A percentile compares a stretch with the other conserved stretches of the same genome.
phyloP scores from a whole-genome alignment of 2,329 filamentous ascomycete species.

The Pseudocercospora fijiensis region DNA sequence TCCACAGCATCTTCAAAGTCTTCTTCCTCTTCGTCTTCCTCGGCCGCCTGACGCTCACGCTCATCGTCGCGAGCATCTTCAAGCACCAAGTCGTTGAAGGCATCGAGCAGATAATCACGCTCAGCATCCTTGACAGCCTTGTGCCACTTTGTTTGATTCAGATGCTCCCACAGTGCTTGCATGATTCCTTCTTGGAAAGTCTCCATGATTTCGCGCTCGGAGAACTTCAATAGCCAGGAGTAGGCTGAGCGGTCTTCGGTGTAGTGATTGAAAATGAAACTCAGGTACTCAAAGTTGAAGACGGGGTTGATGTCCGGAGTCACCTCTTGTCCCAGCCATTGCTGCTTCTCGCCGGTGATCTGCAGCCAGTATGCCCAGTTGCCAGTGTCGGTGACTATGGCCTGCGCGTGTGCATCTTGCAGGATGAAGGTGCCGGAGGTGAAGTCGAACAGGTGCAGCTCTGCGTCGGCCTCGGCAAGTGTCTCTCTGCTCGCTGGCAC shows the following conservation, averaged over 20 bases:
- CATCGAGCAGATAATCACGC: slow-evolving; percentile 89
- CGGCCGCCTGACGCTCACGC: slow-evolving; percentile 55
- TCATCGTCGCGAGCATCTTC: slow-evolving; percentile 67
- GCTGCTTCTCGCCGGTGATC: slow-evolving; percentile 69
- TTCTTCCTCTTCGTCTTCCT: slow-evolving; percentile 55
- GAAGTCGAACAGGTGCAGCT: slow-evolving; percentile 93
- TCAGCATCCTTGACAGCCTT: slow-evolving; percentile 85
- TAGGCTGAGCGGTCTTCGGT: slow-evolving; percentile 82
- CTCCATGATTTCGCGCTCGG: slow-evolving; percentile 75
- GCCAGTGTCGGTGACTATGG: slow-evolving; percentile 80
- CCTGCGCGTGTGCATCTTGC: slow-evolving; percentile 72
- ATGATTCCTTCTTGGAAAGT: slow-evolving; percentile 91
- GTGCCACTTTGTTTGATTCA: slow-evolving; percentile 90
- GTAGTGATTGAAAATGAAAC: slow-evolving; percentile 99
- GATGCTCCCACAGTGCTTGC: slow-evolving; percentile 93
- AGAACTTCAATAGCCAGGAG: slow-evolving; percentile 93
- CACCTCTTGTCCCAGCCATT: slow-evolving; percentile 85
- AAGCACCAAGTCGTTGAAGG: slow-evolving; percentile 92
- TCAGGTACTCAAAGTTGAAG: slow-evolving; percentile 98
- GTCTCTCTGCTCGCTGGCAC: slow-evolving; percentile 70
- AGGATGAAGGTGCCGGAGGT: slow-evolving; percentile 78
- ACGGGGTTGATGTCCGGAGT: slow-evolving; percentile 93
- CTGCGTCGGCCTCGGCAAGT: slow-evolving; percentile 71
- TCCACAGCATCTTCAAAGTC: slow-evolving; percentile 64
- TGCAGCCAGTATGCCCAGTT: slow-evolving; percentile 96